Conservation (phyloP, 202 grass and related monocot species). For the Setaria viridis region DNA sequence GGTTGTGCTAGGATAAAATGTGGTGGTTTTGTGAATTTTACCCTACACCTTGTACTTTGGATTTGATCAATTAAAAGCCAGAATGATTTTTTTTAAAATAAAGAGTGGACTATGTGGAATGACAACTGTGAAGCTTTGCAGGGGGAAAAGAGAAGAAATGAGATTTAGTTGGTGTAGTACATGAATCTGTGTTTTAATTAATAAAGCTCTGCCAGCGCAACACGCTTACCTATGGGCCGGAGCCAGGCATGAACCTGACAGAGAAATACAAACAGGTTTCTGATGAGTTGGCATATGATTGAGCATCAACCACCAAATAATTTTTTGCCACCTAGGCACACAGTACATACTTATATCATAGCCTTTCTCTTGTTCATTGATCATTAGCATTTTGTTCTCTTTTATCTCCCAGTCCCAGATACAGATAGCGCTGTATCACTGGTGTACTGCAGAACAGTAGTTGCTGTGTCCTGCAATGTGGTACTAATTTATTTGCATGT, state of each 20-base stretch:
- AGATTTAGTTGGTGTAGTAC: conserved; percentile 29
- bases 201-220: conserved; percentile 41
- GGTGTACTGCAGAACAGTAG: background rate
- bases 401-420: background rate
- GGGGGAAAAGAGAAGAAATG: background rate
- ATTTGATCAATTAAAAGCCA: background rate
- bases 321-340: conserved; percentile 32
- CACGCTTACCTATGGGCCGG: conserved; percentile 9
- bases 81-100: background rate
- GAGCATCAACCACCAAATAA: conserved; percentile 48
- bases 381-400: background rate
- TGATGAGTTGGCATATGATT: conserved; percentile 53
- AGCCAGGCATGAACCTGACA: conserved; percentile 33
- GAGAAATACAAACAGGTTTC: conserved; percentile 21
- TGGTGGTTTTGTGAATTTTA: background rate
- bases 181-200: conserved; percentile 6
- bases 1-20: background rate
- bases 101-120: background rate
- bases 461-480: background rate
- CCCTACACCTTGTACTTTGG: background rate
- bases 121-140: background rate
- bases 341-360: background rate
- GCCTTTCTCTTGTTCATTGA: background rate
- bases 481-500: conserved; percentile 4
- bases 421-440: background rate